Base-by-base conservation (phyloP, 129 eudicot species). In the Saposhnikovia divaricata region DNA sequence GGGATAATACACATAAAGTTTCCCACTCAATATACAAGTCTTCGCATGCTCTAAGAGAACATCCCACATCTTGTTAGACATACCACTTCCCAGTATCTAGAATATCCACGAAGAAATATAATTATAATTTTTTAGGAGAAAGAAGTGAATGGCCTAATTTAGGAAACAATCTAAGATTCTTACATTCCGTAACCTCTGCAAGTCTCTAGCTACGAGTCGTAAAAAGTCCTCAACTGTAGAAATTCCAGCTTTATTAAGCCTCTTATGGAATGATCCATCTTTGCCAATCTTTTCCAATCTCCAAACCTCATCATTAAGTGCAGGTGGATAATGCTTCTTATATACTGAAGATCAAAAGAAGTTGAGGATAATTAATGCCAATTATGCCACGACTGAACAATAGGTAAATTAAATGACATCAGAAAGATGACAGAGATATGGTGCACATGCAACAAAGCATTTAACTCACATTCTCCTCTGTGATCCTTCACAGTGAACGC, bases 1-100 rank as follows among this genome's bases (percentile, higher is more conserved):
- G 11, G 99, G 91, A 85, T 96, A 96, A 79, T 92, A 96, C 31
- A 96, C 89, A 78, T 92, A 90, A 51, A 92, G 91, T 86, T 92
- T 96, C 79, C 90, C 98, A 68, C 98, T 86, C 75, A 96, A 83
- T 66, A 91, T 90, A 82, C 99, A 96, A 45, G 99, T 96, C 88
- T 96, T 96, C 28, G 99, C 90, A 82, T 96, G 99, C 78, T 96
- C 98, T 61, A 90, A 87, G 45, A 96, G 99, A 55, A 82, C 88
- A 28, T 96, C 99, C 99, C 99, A 96, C 99, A 96, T 96, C 86
- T 92, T 96, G 86, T 92, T 96, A 27, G 99, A 96, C 99, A 96
- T 96, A 80, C 99, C 99, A 87, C 97, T 91, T 76, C 99, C 99
- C 74, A 96, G 89, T 68, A 91, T 89, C 99, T 96, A 81, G 47